Conservation (phyloP, 2,329 filamentous ascomycete genomes). For the Colletotrichum limetticola region DNA sequence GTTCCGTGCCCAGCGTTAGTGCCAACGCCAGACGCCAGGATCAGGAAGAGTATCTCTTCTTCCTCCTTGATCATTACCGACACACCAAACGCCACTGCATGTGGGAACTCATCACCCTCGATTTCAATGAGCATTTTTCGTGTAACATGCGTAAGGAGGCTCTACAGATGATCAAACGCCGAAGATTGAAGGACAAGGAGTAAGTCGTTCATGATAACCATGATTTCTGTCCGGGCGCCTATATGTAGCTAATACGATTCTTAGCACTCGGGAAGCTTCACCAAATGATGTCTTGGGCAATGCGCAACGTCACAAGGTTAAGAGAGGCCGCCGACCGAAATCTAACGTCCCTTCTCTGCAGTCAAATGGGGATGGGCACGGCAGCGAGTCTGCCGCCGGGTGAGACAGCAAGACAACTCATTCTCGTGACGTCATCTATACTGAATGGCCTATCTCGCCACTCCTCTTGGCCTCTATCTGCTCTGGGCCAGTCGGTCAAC, state of each 20-base stretch:
- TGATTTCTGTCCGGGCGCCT: no score
- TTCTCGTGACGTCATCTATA: neutral
- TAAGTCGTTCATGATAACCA: neutral
- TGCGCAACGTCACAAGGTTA: slow-evolving; percentile 16
- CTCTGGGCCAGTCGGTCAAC: neutral
- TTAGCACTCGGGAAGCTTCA: slow-evolving; percentile 16
- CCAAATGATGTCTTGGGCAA: slow-evolving; percentile 4
- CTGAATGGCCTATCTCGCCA: neutral
- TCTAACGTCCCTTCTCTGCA: slow-evolving; percentile 11
- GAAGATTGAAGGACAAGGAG: slow-evolving; percentile 32
- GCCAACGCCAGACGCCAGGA: slow-evolving; percentile 31
- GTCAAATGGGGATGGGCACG: neutral
- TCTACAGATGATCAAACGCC: slow-evolving; percentile 32
- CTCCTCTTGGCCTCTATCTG: no score
- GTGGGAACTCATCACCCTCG: slow-evolving; percentile 33
- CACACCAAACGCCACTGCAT: slow-evolving; percentile 34
- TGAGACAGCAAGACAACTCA: neutral
- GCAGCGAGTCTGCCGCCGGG: slow-evolving; percentile 8
- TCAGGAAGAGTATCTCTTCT: slow-evolving; percentile 33
- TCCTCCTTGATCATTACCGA: slow-evolving; percentile 32
- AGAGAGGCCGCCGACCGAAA: slow-evolving; percentile 23
- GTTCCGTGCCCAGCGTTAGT: slow-evolving; percentile 28
- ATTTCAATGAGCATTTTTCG: slow-evolving; percentile 32
- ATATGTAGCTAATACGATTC: neutral
- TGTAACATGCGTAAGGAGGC: slow-evolving; percentile 34